phyloP scores from a whole-genome alignment of 129 eudicot species.

The carrot (Daucus carota) region DH1_v3.0 NC_030385.2:39814501-39815000 shows the following conservation, averaged over 20 bases:
- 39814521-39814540: neutral
- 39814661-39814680: slow-evolving; percentile 71
- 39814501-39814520: neutral
- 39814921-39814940: slow-evolving; percentile 91
- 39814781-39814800: neutral
- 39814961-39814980: slow-evolving; percentile 56
- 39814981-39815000: slow-evolving; percentile 75
- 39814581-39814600: slow-evolving; percentile 54
- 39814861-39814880: slow-evolving; percentile 92
- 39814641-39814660: slow-evolving; percentile 82
- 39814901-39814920: slow-evolving; percentile 92
- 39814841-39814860: slow-evolving; percentile 37
- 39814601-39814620: slow-evolving; percentile 48
- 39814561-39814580: slow-evolving; percentile 80
- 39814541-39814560: neutral
- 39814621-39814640: slow-evolving; percentile 74
- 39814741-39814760: slow-evolving; percentile 60
- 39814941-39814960: slow-evolving; percentile 53
- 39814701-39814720: slow-evolving; percentile 87
- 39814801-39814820: neutral
- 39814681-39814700: slow-evolving; percentile 64
- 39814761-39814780: slow-evolving; percentile 38
- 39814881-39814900: slow-evolving; percentile 99
- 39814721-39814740: slow-evolving; percentile 71
- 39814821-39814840: neutral